Conservation (phyloP, 1,284 basidiomycete genomes). For the Sanghuangporus baumii region DNA sequence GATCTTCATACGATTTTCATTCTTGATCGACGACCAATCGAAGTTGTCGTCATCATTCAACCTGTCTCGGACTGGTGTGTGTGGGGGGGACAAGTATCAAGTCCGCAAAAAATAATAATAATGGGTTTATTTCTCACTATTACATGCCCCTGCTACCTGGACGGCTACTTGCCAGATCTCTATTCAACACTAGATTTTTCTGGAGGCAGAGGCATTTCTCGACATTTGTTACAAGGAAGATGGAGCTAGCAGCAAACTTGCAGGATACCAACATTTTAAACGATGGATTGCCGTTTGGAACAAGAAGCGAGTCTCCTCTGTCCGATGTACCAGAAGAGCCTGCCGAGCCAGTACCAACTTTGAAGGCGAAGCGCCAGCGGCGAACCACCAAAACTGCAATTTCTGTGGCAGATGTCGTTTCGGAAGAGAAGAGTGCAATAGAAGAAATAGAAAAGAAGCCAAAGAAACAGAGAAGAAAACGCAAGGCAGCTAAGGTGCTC, state of each 20-base stretch:
- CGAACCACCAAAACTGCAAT: background rate
- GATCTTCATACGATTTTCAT: background rate
- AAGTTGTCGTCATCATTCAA: background rate
- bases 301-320: background rate
- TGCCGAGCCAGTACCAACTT: background rate
- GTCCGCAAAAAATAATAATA: background rate
- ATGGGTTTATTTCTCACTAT: background rate
- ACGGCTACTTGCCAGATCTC: background rate
- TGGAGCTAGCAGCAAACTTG: background rate
- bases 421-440: background rate
- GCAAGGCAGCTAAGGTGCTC: background rate
- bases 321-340: background rate
- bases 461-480: slow-evolving; percentile 1
- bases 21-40: background rate
- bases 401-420: background rate
- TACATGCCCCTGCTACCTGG: background rate
- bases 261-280: background rate
- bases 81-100: background rate
- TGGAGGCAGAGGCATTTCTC: background rate
- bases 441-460: background rate
- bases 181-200: background rate
- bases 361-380: background rate
- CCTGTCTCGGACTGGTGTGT: background rate
- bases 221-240: background rate
- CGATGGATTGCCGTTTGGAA: background rate